phyloP scores from a whole-genome alignment of 208 protist species.

The Acanthamoeba divionensis region DNA sequence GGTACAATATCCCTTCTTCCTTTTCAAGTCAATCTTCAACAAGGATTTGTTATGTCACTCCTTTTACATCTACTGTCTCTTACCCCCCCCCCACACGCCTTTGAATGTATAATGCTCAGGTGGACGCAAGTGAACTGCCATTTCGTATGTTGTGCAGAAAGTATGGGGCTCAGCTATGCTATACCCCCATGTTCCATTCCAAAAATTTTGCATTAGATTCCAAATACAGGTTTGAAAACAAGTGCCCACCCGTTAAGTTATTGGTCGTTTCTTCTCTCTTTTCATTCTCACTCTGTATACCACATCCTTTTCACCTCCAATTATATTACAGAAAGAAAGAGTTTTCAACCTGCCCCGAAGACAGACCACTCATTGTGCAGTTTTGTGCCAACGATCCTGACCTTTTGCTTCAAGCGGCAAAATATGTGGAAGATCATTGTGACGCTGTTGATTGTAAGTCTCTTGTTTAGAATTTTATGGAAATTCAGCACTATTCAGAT shows the following conservation, averaged over 20 bases:
- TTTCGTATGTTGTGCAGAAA: constrained; percentile 72
- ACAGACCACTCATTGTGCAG: constrained; percentile 78
- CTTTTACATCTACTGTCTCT: neutral
- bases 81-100: constrained; percentile 8
- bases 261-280: no score
- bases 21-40: neutral
- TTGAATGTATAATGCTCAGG: no score
- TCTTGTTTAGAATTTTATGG: neutral
- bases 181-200: constrained; percentile 75
- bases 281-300: no score
- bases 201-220: neutral
- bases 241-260: neutral
- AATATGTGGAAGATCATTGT: constrained; percentile 75
- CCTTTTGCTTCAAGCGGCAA: constrained; percentile 72
- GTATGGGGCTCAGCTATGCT: constrained; percentile 64
- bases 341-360: constrained; percentile 68
- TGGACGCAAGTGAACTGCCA: constrained; percentile 67
- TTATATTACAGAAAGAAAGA: neutral
- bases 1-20: no score
- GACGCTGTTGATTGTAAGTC: constrained; percentile 74
- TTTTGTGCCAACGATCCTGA: constrained; percentile 79
- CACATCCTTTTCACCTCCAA: no score
- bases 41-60: neutral
- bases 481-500: no score
- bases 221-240: neutral